Evolutionary conservation across 768 basidiomycete species (phyloP).

Genomic region (Ramaria rubella): DNA sequence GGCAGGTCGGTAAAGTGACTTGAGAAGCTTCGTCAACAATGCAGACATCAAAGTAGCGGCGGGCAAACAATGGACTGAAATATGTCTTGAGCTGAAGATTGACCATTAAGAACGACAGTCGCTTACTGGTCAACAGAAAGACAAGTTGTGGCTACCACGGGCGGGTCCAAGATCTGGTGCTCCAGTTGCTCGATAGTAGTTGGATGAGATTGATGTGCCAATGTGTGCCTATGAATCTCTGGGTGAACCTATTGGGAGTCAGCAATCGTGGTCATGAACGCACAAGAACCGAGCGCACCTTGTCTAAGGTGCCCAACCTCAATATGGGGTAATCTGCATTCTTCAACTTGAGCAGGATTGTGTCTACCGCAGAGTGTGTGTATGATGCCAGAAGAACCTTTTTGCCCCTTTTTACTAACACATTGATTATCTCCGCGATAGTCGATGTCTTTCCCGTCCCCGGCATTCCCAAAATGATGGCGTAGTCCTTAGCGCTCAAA

Average conservation of each 20-base stretch:
- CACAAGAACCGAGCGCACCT: conserved; percentile 41
- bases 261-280: neutral
- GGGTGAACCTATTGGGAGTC: conserved; percentile 63
- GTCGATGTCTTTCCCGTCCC: conserved; percentile 98
- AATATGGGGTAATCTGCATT: conserved; percentile 66
- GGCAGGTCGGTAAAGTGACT: conserved; percentile 90
- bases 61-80: conserved; percentile 74
- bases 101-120: conserved; percentile 5
- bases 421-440: conserved; percentile 79
- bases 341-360: conserved; percentile 80
- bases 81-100: neutral
- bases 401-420: conserved; percentile 74
- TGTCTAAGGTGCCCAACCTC: conserved; percentile 85
- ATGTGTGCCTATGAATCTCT: conserved; percentile 63
- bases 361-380: conserved; percentile 98
- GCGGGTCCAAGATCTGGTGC: conserved; percentile 75
- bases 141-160: conserved; percentile 94
- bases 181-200: conserved; percentile 79
- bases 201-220: conserved; percentile 48
- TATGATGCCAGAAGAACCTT: conserved; percentile 86
- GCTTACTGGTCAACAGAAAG: conserved; percentile 90
- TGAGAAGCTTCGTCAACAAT: conserved; percentile 98
- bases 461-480: conserved; percentile 93
- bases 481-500: conserved; percentile 79
- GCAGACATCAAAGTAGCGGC: conserved; percentile 88